Percentiles rank a stretch among this genome's conserved stretches.
These are phyloP conservation scores for Parathielavia hyrcaniae DNA, from an alignment of 495 filamentous ascomycete genomes.

Conservation along the genomic window DNA sequence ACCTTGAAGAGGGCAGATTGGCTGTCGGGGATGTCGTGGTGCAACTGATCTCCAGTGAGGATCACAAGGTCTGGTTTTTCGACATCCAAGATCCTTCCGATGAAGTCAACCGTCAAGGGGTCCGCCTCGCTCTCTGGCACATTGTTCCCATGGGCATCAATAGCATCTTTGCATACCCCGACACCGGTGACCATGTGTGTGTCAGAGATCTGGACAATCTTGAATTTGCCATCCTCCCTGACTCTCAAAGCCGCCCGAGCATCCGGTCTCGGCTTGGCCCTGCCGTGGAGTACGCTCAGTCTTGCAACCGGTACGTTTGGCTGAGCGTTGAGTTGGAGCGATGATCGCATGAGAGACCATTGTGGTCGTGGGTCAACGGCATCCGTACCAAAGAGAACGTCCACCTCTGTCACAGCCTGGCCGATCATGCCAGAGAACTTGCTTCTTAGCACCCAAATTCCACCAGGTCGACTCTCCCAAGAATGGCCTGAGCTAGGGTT, in stretches of 20 bases:
- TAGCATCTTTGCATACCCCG: slow-evolving; percentile 4
- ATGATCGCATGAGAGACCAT: slow-evolving; percentile 2
- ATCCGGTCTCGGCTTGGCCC: neutral
- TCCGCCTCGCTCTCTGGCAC: slow-evolving; percentile 1
- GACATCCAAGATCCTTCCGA: neutral
- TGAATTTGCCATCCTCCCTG: neutral
- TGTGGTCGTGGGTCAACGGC: slow-evolving; percentile 1
- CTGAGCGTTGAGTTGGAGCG: slow-evolving; percentile 1
- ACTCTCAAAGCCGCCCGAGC: neutral
- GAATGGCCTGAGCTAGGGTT: neutral
- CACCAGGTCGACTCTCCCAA: neutral
- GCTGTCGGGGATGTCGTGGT: slow-evolving; percentile 2
- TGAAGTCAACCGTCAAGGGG: neutral
- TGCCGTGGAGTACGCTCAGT: slow-evolving; percentile 1
- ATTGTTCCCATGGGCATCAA: neutral
- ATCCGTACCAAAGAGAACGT: neutral
- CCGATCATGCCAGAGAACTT: neutral
- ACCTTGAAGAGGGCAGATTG: slow-evolving; percentile 1
- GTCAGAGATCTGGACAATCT: slow-evolving; percentile 2
- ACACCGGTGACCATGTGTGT: slow-evolving; percentile 1
- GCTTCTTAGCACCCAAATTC: neutral
- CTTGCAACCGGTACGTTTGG: neutral
- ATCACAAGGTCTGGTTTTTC: neutral
- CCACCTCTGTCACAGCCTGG: slow-evolving; percentile 2
- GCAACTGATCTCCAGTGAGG: slow-evolving; percentile 1